Base-by-base conservation (phyloP, 192 early-diverging fungal genomes). In the Coemansia sp. region DNA sequence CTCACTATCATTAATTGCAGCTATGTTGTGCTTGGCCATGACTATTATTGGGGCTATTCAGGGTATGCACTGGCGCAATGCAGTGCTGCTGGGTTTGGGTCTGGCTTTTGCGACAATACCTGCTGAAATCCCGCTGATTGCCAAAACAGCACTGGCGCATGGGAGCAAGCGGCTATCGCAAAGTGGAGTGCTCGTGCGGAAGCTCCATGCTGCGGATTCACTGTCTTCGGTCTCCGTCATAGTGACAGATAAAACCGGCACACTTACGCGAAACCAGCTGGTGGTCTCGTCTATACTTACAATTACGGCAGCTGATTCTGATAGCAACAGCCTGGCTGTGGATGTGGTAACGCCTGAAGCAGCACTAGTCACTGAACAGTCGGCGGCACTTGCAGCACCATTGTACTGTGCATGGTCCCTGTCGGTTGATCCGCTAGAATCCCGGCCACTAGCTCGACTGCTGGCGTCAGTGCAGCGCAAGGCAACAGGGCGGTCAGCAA, bases 221-320 rank as follows among this genome's bases (percentile, higher is more conserved):
- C 75, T 91, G 6, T 84, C 85, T 11, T 72, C 82, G 0, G 85
- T 90, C 4, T 87, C 86, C 6, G 65, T 86, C n/a, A 69, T 91
- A 23, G 85, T 86, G 4, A 89, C 87, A 1, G 90, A 91, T 60
- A 91, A 91, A 66, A 91, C 90, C 0, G 90, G 90, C 8, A 91
- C 90, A 7, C 67, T 91, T 22, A 91, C 90, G 0, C 67, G 72
- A 43, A 89, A 87, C 62, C 66, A 85, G 57, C 84, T 91, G 79
- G 65, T 72, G 9, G 87, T 88, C 0, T 67, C 73, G 56, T 72
- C 79, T 47, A 61, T 82, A 11, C 22, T 76, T 32, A 23, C 58
- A 3, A 49, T 73, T 12, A 53, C 65, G 17, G n/a, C 47, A 3
- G 48, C 39, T 5, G 71, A 47, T 0, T 27, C 22, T 15, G 66